A percentile compares a stretch with the other conserved stretches of the same genome.
Conservation (phyloP, 768 basidiomycete species). For the Boletus subcaerulescens region DNA sequence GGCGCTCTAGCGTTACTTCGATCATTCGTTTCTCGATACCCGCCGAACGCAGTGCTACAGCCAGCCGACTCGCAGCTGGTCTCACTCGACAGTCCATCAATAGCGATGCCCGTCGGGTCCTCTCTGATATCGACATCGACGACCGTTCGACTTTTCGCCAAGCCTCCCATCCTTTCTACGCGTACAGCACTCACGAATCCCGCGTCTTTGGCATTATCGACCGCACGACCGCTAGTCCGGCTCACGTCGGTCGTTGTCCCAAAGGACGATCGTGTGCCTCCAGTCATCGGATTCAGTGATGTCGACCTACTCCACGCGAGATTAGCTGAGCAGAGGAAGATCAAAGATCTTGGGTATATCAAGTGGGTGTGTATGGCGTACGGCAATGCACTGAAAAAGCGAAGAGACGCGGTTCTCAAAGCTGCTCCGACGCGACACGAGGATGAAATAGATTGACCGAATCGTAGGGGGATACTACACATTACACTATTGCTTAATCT, state of each 20-base stretch:
- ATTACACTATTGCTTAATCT: background rate
- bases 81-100: background rate
- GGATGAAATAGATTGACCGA: conserved; percentile 8
- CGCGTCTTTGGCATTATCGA: conserved; percentile 21
- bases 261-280: conserved; percentile 78
- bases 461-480: background rate
- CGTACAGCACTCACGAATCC: conserved; percentile 47
- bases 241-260: conserved; percentile 56
- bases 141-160: conserved; percentile 30
- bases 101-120: background rate
- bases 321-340: conserved; percentile 44
- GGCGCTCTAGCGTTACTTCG: conserved; percentile 55
- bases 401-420: conserved; percentile 47
- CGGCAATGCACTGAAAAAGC: conserved; percentile 57
- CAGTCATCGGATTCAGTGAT: conserved; percentile 72
- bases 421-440: conserved; percentile 3
- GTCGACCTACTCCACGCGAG: conserved; percentile 78
- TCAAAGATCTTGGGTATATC: conserved; percentile 59
- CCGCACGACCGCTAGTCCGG: conserved; percentile 64
- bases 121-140: conserved; percentile 8
- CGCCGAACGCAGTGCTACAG: conserved; percentile 51
- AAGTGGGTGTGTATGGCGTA: conserved; percentile 76
- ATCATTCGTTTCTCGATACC: conserved; percentile 63
- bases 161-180: conserved; percentile 53
- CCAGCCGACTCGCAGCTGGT: conserved; percentile 11